Conservation (phyloP, 192 early-diverging fungal species). For the Mycoemilia scoparia region DNA sequence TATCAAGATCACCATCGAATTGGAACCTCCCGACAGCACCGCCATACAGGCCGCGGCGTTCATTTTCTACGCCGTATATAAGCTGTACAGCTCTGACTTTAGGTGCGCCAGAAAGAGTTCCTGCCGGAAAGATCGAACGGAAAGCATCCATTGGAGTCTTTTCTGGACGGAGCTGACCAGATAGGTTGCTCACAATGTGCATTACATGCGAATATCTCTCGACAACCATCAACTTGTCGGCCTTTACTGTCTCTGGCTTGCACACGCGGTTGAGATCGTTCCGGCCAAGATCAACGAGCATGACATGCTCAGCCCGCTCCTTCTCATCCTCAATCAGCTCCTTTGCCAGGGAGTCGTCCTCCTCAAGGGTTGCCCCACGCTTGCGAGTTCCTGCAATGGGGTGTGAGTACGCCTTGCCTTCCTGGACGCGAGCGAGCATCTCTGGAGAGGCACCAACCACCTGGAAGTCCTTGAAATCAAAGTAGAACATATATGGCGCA, state of each 20-base stretch:
- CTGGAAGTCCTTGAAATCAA: conserved; percentile 83
- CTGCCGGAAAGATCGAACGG: conserved; percentile 93
- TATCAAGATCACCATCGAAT: conserved; percentile 85
- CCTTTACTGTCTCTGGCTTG: conserved; percentile 74
- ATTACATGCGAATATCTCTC: conserved; percentile 96
- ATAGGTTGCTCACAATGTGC: conserved; percentile 98
- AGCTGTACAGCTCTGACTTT: conserved; percentile 95
- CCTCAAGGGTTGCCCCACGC: conserved; percentile 65
- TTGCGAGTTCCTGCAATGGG: conserved; percentile 96
- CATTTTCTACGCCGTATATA: conserved; percentile 73
- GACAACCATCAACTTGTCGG: conserved; percentile 93
- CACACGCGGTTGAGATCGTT: conserved; percentile 98
- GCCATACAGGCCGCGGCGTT: conserved; percentile 83
- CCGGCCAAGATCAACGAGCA: conserved; percentile 96
- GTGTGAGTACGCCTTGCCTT: conserved; percentile 68
- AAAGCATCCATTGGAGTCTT: conserved; percentile 92
- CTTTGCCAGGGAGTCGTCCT: conserved; percentile 76
- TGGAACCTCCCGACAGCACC: conserved; percentile 89
- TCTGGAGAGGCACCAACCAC: conserved; percentile 96
- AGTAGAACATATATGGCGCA: conserved; percentile 99
- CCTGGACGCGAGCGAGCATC: conserved; percentile 85
- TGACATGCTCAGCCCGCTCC: conserved; percentile 95
- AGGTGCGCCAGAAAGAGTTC: conserved; percentile 95
- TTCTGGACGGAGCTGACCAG: conserved; percentile 68
- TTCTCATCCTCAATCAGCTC: conserved; percentile 85